Base-by-base conservation (phyloP, 129 eudicot genomes). In the Deinandra increscens region DNA sequence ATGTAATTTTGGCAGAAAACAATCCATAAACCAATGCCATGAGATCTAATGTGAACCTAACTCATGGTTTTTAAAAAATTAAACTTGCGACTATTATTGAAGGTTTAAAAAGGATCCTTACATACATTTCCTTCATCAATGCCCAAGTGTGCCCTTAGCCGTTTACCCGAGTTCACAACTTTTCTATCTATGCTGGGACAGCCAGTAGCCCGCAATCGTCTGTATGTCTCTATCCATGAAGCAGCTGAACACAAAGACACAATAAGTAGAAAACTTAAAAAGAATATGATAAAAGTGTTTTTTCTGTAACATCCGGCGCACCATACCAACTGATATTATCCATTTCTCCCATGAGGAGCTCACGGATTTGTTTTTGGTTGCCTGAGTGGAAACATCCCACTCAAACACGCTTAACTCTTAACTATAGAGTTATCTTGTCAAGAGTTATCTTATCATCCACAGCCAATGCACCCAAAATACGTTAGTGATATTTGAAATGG, bases 81-180 rank as follows among this genome's bases (percentile, higher is more conserved):
- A 55, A 59, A 17, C 20, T 5, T 33, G 20, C 20, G 15, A n/a
- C n/a, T n/a, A 10, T 48, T 31, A 50, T 26, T 54, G 17, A 66
- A 59, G 12, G 22, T 31, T 34, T 20, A 12, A 60, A 42, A 3
- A 34, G 23, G 36, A 43, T 48, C 9, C 17, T 59, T 12, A 72
- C 91, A 64, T 83, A 87, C 97, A 81, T 85, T 85, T 85, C 85
- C 90, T 78, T 87, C 97, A 55, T 87, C 84, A 1, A 91, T 54
- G 37, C 85, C 81, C 7, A 85, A 71, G 66, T 77, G 82, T 62
- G 86, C 89, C 81, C 92, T 81, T 49, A 91, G 75, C 64, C 97
- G 96, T 80, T 91, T 91, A 64, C 88, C 96, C 1, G 96, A 87
- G 83, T 91, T 91, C 60, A 87, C 92, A 75, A 91, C 92, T 82